A percentile compares a stretch with the other conserved stretches of the same genome.
Evolutionary conservation across 257 asterid genomes (phyloP).

Genomic region (Schizonepeta tenuifolia): DNA sequence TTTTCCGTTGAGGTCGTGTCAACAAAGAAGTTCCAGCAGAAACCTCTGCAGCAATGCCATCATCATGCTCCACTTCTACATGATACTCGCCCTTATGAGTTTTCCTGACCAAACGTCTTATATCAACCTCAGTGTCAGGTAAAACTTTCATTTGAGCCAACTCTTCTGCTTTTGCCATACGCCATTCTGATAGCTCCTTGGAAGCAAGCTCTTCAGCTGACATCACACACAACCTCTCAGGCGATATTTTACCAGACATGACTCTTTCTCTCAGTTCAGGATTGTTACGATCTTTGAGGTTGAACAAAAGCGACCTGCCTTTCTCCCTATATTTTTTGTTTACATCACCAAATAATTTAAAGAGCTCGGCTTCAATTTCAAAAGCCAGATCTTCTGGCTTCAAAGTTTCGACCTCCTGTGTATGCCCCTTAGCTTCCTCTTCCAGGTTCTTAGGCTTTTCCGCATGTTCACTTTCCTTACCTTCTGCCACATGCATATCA

Average conservation of each 20-base stretch:
- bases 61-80: constrained; percentile 79
- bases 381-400: constrained; percentile 62
- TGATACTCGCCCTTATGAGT: constrained; percentile 99
- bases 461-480: constrained; percentile 47
- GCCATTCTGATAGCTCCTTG: constrained; percentile 95
- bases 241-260: constrained; percentile 80
- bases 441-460: constrained; percentile 42
- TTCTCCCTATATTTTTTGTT: constrained; percentile 96
- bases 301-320: constrained; percentile 94
- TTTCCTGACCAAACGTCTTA: constrained; percentile 86
- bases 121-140: constrained; percentile 82
- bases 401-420: constrained; percentile 30
- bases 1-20: constrained; percentile 43
- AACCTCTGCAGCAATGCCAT: constrained; percentile 61
- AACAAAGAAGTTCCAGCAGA: constrained; percentile 61
- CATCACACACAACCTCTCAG: constrained; percentile 89
- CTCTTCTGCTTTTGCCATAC: constrained; percentile 94
- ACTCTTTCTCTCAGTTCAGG: constrained; percentile 95
- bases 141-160: constrained; percentile 89
- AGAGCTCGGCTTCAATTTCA: constrained; percentile 77
- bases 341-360: constrained; percentile 78
- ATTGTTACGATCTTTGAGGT: constrained; percentile 88
- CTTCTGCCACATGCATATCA: constrained; percentile 59
- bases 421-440: constrained; percentile 44
- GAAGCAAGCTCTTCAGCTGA: constrained; percentile 99